Base-by-base conservation (phyloP, 108 stramenopile genomes). In the Aurantiochytrium sp. region DNA sequence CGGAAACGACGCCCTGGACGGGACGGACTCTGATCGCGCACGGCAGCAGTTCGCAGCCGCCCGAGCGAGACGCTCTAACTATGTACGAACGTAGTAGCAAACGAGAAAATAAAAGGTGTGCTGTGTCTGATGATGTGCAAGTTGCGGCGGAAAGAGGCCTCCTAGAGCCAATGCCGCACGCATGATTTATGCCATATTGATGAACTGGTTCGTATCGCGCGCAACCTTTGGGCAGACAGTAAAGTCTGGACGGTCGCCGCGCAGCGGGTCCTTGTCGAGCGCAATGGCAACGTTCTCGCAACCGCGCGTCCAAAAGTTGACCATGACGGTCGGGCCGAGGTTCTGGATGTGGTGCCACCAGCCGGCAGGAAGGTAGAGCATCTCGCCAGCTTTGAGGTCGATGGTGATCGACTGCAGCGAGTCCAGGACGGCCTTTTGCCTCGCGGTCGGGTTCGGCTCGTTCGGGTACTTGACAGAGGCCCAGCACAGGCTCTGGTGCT, bases 401-500 rank as follows among this genome's bases (percentile, higher is more conserved):
- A 81, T 48, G 10, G 45, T 81, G 45, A 81, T 81, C 19, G n/a
- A 45, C 73, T 81, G 73, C 39, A 81, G 45, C n/a, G 73, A 81
- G 2, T 81, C 45, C 36, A 41, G 39, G 19, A 81, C 30, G 10
- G 73, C 39, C 42, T 48, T 81, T 48, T 81, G 42, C 42, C 42
- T 0, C 19, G n/a, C 73, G 6, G 73, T 22, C 10, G 45, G 73
- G 73, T 81, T 48, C 42, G 39, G 39, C 10, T 81, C 45, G 45
- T 81, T 81, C 4, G 73, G 73, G 45, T 81, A 81, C 73, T 81
- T 81, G 73, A 81, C 27, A 3, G 73, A 41, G 6, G 73, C 73
- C 73, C 73, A 81, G 73, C 73, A 81, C 10, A 81, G 73, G 39
- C 73, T 81, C 73, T 81, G 73, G 4, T 81, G 73, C 73, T 81